Evolutionary conservation across 257 asterid genomes (phyloP).

Genomic region (Paraleonurus japonicus): DNA sequence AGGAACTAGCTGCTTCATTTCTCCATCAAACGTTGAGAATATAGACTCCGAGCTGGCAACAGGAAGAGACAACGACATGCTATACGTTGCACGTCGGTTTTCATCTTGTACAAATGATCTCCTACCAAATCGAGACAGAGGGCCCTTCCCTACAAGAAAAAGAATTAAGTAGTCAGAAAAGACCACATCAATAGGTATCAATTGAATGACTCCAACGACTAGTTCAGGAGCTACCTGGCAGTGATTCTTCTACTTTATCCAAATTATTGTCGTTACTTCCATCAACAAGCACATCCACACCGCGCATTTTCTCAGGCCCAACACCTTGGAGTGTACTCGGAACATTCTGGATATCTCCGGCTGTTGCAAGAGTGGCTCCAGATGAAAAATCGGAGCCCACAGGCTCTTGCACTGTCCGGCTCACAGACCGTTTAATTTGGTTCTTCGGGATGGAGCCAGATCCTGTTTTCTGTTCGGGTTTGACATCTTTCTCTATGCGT

Average conservation of each 20-base stretch:
- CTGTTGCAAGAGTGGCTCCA: constrained; percentile 74
- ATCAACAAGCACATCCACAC: constrained; percentile 56
- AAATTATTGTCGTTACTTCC: constrained; percentile 55
- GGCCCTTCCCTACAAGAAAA: constrained; percentile 53
- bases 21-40: constrained; percentile 82
- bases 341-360: constrained; percentile 50
- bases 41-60: constrained; percentile 52
- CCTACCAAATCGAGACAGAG: constrained; percentile 54
- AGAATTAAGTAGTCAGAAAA: constrained; percentile 17
- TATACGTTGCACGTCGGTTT: constrained; percentile 74
- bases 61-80: constrained; percentile 46
- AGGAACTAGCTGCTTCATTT: constrained; percentile 87
- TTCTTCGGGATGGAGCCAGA: constrained; percentile 50
- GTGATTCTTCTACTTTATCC: constrained; percentile 74
- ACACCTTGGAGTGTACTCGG: constrained; percentile 43
- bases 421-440: constrained; percentile 50
- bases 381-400: constrained; percentile 87
- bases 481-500: constrained; percentile 53
- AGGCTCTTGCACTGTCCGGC: constrained; percentile 62
- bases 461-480: constrained; percentile 60
- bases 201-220: not conserved
- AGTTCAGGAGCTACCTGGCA: constrained; percentile 51
- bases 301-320: constrained; percentile 51
- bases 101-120: constrained; percentile 61
- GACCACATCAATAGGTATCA: not conserved